phyloP scores from a whole-genome alignment of 2,329 filamentous ascomycete genomes.

The Colletotrichum tropicale region DNA sequence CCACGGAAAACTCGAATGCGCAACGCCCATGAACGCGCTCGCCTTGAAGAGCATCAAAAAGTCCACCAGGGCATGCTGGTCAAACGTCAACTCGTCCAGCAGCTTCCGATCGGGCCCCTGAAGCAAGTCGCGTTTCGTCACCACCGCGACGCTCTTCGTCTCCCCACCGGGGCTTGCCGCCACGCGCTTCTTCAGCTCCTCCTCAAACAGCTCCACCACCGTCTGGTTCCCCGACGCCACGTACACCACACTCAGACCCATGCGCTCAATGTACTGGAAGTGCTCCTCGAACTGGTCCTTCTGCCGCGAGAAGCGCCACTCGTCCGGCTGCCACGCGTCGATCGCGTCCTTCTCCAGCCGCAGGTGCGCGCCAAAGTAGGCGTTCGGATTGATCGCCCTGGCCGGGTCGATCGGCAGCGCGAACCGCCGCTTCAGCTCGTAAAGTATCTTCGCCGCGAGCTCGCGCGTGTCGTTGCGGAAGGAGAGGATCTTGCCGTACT shows the following conservation, averaged over 20 bases:
- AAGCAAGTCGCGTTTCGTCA: conserved; percentile 35
- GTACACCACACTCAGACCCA: conserved; percentile 30
- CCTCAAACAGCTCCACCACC: conserved; percentile 28
- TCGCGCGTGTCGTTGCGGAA: conserved; percentile 33
- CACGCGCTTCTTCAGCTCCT: conserved; percentile 9
- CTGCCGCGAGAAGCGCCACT: conserved; percentile 34
- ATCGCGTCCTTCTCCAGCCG: conserved; percentile 34
- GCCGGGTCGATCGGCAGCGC: conserved; percentile 27
- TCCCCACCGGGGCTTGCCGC: not conserved
- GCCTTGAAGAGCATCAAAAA: conserved; percentile 35
- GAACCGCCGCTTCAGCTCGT: conserved; percentile 23
- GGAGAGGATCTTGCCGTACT: conserved; percentile 36
- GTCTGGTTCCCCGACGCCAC: conserved; percentile 32
- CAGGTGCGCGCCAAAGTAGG: conserved; percentile 35
- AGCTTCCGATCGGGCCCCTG: conserved; percentile 16
- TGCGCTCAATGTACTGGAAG: conserved; percentile 26
- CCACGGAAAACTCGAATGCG: conserved; percentile 37
- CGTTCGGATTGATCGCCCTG: conserved; percentile 24
- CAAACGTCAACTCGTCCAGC: conserved; percentile 31
- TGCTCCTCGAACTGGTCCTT: conserved; percentile 35
- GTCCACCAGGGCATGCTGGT: conserved; percentile 36
- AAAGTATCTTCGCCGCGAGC: conserved; percentile 31
- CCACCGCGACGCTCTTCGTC: conserved; percentile 27
- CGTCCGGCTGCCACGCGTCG: conserved; percentile 30
- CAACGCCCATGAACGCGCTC: conserved; percentile 36